Evolutionary conservation across 257 asterid species (phyloP).

Genomic region (Nicotiana knightiana): DNA sequence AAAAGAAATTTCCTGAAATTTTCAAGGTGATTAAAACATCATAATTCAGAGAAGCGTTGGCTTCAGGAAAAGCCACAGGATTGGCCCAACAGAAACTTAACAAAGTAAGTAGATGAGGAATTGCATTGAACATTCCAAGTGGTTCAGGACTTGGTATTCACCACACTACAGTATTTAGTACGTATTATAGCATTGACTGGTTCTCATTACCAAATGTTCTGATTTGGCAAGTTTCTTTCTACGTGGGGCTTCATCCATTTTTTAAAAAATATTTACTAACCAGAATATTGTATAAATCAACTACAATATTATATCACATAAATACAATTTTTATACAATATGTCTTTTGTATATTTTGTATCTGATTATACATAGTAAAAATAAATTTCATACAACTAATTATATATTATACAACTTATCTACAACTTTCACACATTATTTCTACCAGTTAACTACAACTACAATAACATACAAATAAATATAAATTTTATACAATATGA

Average conservation of each 20-base stretch:
- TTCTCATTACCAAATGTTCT: background rate
- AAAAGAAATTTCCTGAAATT: background rate
- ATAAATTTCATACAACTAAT: too few relatives aligned
- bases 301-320: too few relatives aligned
- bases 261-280: background rate
- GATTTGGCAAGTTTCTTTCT: background rate
- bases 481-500: too few relatives aligned
- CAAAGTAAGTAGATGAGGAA: background rate
- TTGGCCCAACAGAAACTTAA: background rate
- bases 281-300: too few relatives aligned
- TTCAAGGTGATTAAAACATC: background rate
- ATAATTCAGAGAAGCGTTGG: background rate
- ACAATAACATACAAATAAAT: too few relatives aligned
- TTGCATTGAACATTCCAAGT: conserved; percentile 2
- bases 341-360: too few relatives aligned
- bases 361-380: too few relatives aligned
- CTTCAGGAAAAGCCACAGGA: background rate
- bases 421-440: too few relatives aligned
- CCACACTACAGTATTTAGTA: background rate
- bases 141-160: background rate
- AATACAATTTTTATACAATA: too few relatives aligned
- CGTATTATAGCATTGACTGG: background rate
- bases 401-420: too few relatives aligned
- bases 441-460: too few relatives aligned
- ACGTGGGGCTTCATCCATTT: background rate